A percentile compares a stretch with the other conserved stretches of the same genome.
Conservation (phyloP, 2,329 filamentous ascomycete genomes). For the Mycosphaerella sp. region DNA sequence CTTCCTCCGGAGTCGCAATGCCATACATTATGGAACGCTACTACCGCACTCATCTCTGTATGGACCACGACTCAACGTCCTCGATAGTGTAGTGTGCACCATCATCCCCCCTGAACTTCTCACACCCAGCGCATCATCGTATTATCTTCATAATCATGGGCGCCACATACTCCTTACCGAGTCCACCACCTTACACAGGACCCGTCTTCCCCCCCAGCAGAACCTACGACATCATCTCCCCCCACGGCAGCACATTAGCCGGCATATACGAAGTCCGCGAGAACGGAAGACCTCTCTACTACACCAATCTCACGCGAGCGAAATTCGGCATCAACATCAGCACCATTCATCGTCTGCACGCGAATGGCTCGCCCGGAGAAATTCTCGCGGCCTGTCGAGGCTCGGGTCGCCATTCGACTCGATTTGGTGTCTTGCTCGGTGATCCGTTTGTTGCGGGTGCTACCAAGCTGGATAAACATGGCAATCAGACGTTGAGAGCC, state of each 20-base stretch:
- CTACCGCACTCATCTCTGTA: neutral
- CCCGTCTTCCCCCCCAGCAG: neutral
- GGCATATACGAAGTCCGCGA: slow-evolving; percentile 1
- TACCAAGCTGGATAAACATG: neutral
- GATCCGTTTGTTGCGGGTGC: neutral
- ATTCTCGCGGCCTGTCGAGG: slow-evolving; percentile 1
- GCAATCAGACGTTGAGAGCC: neutral
- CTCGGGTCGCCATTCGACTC: neutral
- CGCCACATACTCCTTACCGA: neutral
- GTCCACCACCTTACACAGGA: neutral
- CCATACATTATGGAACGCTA: neutral
- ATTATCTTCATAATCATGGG: neutral
- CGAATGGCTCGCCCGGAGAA: neutral
- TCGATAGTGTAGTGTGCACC: too few relatives aligned
- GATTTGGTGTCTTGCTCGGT: neutral
- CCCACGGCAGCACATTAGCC: neutral
- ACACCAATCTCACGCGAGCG: neutral
- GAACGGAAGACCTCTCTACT: neutral
- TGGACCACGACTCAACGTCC: too few relatives aligned
- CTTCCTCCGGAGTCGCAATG: neutral
- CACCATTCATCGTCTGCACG: neutral
- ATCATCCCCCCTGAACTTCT: too few relatives aligned
- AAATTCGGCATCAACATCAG: neutral
- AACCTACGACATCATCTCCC: slow-evolving; percentile 3
- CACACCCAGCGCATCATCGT: neutral